Base-by-base conservation (phyloP, 371 early-diverging fungal genomes). In the Gilbertella persicaria region DNA sequence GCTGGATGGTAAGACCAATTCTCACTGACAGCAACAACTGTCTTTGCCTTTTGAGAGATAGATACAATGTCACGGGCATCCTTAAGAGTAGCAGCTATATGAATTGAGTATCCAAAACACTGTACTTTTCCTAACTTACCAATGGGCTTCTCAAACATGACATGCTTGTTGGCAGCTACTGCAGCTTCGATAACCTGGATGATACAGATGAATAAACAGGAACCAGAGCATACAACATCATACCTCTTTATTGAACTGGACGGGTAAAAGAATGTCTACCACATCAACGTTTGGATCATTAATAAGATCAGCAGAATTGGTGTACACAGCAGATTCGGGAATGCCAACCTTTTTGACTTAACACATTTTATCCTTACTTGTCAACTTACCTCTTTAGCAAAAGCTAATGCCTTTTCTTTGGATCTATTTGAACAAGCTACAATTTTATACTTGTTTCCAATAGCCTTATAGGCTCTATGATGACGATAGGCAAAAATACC, bases 401-500 rank as follows among this genome's bases (percentile, higher is more conserved):
- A 74, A 50, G 69, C 71, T 21, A 64, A 56, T 6, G 79, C 79
- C 33, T 78, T 78, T 13, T 74, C 75, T 10, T 67, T 70, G 21
- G 79, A 73, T 40, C 79, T 60, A 45, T 78, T 78, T 20, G 67
- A 58, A 53, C 79, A 78, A 17, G 79, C 79, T 26, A 75, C 79
- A 20, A 78, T 53, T 43, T 73, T 42, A 35, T 64, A 78, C 51
- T 75, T 75, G 37, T 73, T 67, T 8, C 72, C 73, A 5, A 75
- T 52, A 13, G 66, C 61, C 33, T 58, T 37, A 35, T 69, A 75
- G 16, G 79, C 79, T 36, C 70, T 58, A 47, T 75, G 53, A 46
- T 78, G 79, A 38, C 79, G 75, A 36, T 73, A 58, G 45, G 79
- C 79, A 52, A 78, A 78, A 35, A 78, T 75, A 30, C 79, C 79